Percentiles rank a stretch among this genome's conserved stretches.
Evolutionary conservation across 2,329 filamentous ascomycete genomes (phyloP).

Genomic region (Colletotrichum spaethianum): DNA sequence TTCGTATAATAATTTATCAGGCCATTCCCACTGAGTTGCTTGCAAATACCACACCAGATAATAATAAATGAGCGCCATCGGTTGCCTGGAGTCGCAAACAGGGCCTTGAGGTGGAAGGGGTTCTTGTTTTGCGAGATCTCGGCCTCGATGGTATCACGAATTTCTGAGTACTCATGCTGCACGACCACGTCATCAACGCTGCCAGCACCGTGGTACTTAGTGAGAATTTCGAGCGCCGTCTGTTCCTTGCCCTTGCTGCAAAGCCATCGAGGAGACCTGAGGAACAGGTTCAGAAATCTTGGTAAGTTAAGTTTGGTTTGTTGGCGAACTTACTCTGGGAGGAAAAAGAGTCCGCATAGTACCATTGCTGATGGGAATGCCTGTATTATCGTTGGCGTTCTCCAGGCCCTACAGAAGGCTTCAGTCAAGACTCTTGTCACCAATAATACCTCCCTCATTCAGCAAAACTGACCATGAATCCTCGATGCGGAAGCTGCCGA

Average conservation of each 20-base stretch:
- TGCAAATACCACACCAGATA: conserved; percentile 59
- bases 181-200: conserved; percentile 66
- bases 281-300: background rate
- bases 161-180: conserved; percentile 66
- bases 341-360: conserved; percentile 31
- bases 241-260: conserved; percentile 48
- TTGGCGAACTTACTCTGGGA: conserved; percentile 33
- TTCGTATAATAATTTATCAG: background rate
- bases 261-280: conserved; percentile 36
- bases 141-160: conserved; percentile 50
- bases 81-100: conserved; percentile 50
- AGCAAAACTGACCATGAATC: conserved; percentile 24
- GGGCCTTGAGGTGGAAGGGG: conserved; percentile 42
- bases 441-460: background rate
- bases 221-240: conserved; percentile 66
- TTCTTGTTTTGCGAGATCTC: conserved; percentile 53
- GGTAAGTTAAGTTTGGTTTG: background rate
- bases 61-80: conserved; percentile 55
- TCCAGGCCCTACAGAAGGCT: conserved; percentile 21
- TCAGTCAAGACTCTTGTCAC: background rate
- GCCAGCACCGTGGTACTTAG: conserved; percentile 73
- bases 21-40: conserved; percentile 51
- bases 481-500: conserved; percentile 48
- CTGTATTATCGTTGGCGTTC: conserved; percentile 32
- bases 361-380: conserved; percentile 35